Evolutionary conservation across 2,329 filamentous ascomycete species (phyloP), one percentile per base, ranked within the genome.

Genomic region (Aspergillus thermomutatus): DNA sequence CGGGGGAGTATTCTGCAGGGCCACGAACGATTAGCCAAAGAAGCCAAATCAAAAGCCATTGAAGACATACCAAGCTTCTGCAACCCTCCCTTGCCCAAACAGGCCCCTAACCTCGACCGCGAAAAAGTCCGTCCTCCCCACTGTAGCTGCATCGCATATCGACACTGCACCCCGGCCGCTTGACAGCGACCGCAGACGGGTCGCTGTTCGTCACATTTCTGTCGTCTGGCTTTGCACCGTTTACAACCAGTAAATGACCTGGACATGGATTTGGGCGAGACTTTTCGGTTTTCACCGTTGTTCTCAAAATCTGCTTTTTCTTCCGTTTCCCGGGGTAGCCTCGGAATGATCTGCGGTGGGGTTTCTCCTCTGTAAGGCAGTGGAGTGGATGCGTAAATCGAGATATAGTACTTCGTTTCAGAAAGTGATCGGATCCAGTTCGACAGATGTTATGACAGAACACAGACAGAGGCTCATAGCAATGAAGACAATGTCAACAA

Each of bases 171-270:
- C 31, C 67, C 69, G n/a, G 74, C 73, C 46, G 66, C 61, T 62
- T 69, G 66, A 60, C 75, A 78, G 56, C 75, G 72, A 11, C 69
- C 68, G 64, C 76, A 79, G 50, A 61, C 67, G 26, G 76, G 76
- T 56, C 71, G 70, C 52, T 69, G 66, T 63, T 78, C 76, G 59
- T 78, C 75, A 65, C 76, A 78, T 73, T 78, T 78, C 60, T 78
- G 74, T 53, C 76, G 72, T 40, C 76, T 73, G 50, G 71, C 66
- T 66, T 76, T 77, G 72, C 75, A 77, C 64, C 75, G 70, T 59
- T 72, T 72, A 66, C 75, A 77, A n/a, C 75, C 75, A 51, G 68
- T 72, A 51, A 76, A 75, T 10, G 75, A 77, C 59, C 74, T 72
- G 64, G 73, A 73, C 71, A 75, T 73, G 60, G 37, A 56, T 54